A percentile compares a stretch with the other conserved stretches of the same genome.
phyloP scores from a whole-genome alignment of 805 yeast species.

The Metschnikowia cerradonensis region DNA sequence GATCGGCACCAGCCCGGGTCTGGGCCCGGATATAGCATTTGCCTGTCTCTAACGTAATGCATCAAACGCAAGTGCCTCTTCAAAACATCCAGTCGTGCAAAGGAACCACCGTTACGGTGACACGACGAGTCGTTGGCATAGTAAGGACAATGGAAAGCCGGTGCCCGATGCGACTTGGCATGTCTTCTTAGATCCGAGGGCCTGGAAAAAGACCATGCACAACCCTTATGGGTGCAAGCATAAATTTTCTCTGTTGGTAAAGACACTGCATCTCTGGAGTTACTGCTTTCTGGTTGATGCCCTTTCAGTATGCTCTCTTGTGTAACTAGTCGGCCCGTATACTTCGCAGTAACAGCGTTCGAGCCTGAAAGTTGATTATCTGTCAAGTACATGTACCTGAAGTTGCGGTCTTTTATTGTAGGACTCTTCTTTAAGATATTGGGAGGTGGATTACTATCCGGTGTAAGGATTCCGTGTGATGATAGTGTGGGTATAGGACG shows the following conservation, averaged over 20 bases:
- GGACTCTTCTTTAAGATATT: background rate
- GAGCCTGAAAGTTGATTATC: background rate
- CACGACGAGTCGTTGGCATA: constrained; percentile 67
- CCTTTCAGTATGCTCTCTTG: background rate
- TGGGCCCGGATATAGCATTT: constrained; percentile 22
- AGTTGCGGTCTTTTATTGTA: background rate
- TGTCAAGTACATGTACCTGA: constrained; percentile 3
- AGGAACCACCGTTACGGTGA: constrained; percentile 73
- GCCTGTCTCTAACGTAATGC: constrained; percentile 54
- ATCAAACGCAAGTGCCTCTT: constrained; percentile 69
- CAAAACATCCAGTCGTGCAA: constrained; percentile 68
- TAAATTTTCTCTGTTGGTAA: constrained; percentile 27
- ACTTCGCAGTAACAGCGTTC: background rate
- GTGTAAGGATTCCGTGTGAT: background rate
- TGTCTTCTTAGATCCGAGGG: constrained; percentile 69
- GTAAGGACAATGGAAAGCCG: constrained; percentile 68
- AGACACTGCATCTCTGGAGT: background rate
- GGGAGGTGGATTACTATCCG: background rate
- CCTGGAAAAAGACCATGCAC: constrained; percentile 69
- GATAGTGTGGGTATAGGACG: background rate
- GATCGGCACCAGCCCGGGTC: constrained; percentile 68
- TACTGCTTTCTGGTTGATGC: background rate
- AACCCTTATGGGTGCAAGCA: constrained; percentile 39
- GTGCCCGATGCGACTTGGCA: constrained; percentile 59
- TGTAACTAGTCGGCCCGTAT: background rate